A percentile compares a stretch with the other conserved stretches of the same genome.
Conservation (phyloP, 331 rosid species). For the Saraca asoca region DNA sequence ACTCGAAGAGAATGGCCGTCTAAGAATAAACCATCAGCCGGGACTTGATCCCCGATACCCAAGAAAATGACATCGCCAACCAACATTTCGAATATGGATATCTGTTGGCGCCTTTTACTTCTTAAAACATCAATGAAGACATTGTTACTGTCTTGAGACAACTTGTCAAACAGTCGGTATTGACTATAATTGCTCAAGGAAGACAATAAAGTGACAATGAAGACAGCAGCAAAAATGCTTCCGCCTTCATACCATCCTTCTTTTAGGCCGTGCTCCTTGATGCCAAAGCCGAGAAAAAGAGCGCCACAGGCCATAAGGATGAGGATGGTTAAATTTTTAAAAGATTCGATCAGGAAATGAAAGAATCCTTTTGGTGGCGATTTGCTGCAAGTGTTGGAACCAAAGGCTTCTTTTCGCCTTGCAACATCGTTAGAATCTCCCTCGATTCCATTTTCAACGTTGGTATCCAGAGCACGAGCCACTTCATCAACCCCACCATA, state of each 20-base stretch:
- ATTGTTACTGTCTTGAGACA: not conserved
- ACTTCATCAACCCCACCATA: not conserved
- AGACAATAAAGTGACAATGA: not conserved
- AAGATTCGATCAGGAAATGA: not conserved
- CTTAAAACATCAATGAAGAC: not conserved
- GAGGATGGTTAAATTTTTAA: not conserved
- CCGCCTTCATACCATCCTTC: conserved; percentile 19
- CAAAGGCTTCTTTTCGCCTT: not conserved
- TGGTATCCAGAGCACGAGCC: not conserved
- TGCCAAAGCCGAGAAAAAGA: not conserved
- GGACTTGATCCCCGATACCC: not conserved
- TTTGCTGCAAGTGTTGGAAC: not conserved
- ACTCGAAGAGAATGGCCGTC: not conserved
- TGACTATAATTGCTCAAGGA: not conserved
- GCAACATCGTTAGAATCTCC: not conserved
- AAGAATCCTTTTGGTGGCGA: not conserved
- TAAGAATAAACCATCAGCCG: not conserved
- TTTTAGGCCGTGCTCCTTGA: not conserved
- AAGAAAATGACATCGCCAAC: not conserved
- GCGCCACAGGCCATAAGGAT: not conserved
- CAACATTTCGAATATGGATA: not conserved
- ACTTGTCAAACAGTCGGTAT: not conserved
- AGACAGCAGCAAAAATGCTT: not conserved
- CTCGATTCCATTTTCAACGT: not conserved
- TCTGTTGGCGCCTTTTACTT: not conserved